Percentiles rank a stretch among this genome's conserved stretches.
Conservation (phyloP, 1,284 basidiomycete species). For the Flammula alnicola region DNA sequence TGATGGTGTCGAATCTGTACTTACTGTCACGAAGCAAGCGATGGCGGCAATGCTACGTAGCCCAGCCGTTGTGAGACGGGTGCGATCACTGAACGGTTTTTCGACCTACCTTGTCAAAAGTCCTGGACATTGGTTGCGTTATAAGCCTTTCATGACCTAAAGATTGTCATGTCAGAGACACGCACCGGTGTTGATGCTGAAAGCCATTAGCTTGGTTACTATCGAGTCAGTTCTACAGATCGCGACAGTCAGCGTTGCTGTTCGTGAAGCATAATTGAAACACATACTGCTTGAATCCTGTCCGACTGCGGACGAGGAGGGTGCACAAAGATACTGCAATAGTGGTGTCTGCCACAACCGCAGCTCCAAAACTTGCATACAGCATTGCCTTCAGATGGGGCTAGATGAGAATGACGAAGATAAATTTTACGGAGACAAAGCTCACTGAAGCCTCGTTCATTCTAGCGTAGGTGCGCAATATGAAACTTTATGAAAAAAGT, state of each 20-base stretch:
- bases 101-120: constrained; percentile 22
- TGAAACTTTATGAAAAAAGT: not conserved
- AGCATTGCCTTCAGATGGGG: constrained; percentile 20
- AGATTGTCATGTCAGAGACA: not conserved
- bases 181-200: constrained; percentile 35
- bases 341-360: constrained; percentile 28
- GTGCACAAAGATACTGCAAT: constrained; percentile 32
- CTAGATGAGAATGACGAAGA: not conserved
- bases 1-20: not conserved
- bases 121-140: constrained; percentile 4
- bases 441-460: constrained; percentile 13
- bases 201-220: constrained; percentile 33
- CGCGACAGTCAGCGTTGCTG: not conserved
- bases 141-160: not conserved
- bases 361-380: constrained; percentile 29
- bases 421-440: constrained; percentile 1
- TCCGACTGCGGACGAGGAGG: constrained; percentile 29
- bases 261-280: not conserved
- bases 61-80: not conserved
- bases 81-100: not conserved
- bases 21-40: constrained; percentile 33
- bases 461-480: constrained; percentile 11
- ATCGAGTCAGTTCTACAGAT: constrained; percentile 25
- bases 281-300: constrained; percentile 30
- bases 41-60: constrained; percentile 24